Evolutionary conservation across 495 filamentous ascomycete genomes (phyloP).

Genomic region (Podospora tetraspora): DNA sequence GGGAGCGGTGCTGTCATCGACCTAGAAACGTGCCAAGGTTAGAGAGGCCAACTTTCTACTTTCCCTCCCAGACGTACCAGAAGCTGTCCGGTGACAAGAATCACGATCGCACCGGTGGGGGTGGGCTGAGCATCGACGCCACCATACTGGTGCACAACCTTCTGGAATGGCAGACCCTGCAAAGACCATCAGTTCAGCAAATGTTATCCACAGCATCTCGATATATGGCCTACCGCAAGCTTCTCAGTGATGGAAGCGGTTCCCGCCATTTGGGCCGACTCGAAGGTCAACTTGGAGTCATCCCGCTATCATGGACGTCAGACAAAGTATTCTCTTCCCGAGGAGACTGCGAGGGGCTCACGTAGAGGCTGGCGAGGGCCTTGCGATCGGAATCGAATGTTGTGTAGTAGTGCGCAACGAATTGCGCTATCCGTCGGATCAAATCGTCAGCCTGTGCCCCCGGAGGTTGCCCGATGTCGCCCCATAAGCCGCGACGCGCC

Average conservation of each 20-base stretch:
- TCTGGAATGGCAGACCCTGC: constrained; percentile 71
- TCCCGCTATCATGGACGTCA: constrained; percentile 53
- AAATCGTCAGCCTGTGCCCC: not conserved
- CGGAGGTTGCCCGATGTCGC: not conserved
- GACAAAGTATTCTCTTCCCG: not conserved
- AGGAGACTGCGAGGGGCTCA: constrained; percentile 36
- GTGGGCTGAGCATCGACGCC: constrained; percentile 76
- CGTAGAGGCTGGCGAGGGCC: constrained; percentile 67
- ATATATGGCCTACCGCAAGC: constrained; percentile 53
- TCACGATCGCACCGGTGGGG: constrained; percentile 60
- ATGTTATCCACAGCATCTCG: not conserved
- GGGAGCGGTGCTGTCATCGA: constrained; percentile 72
- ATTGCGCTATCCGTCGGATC: constrained; percentile 55
- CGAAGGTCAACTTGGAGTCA: constrained; percentile 90
- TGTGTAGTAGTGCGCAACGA: constrained; percentile 83
- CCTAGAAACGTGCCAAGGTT: constrained; percentile 41
- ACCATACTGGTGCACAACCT: constrained; percentile 63
- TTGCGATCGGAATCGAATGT: constrained; percentile 68
- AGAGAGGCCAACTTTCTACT: not conserved
- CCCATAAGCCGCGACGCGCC: not conserved
- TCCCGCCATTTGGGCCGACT: constrained; percentile 58
- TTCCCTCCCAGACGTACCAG: constrained; percentile 49
- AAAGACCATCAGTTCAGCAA: constrained; percentile 10
- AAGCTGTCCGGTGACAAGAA: constrained; percentile 79
- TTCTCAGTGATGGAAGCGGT: constrained; percentile 63